These are phyloP conservation scores for Fusarium foetens DNA, from an alignment of 2,329 filamentous ascomycete species.

Conservation along the genomic window DNA sequence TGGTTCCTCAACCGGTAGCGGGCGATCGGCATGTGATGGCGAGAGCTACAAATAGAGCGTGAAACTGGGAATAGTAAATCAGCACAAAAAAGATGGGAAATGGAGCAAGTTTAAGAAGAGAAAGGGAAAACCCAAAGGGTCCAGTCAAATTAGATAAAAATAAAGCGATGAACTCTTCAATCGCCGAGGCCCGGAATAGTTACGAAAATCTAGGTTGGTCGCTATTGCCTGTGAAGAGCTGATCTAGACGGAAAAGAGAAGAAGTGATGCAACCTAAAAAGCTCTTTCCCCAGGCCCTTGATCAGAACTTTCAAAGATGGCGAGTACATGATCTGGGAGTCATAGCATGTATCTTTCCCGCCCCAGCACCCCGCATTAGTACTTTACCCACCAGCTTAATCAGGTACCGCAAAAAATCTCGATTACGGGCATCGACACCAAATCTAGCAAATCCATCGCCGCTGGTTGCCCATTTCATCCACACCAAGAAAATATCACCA, in stretches of 20 bases:
- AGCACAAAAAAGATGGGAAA: slow-evolving; percentile 6
- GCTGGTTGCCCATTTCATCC: slow-evolving; percentile 39
- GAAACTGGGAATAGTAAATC: slow-evolving; percentile 12
- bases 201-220: slow-evolving; percentile 7
- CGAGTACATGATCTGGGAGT: slow-evolving; percentile 24
- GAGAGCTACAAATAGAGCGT: slow-evolving; percentile 10
- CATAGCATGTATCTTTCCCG: slow-evolving; percentile 15
- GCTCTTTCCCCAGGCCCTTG: slow-evolving; percentile 4
- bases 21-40: slow-evolving; percentile 39
- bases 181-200: slow-evolving; percentile 28
- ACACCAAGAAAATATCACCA: slow-evolving; percentile 37
- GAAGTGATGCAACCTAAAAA: slow-evolving; percentile 29
- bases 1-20: slow-evolving; percentile 27
- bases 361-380: slow-evolving; percentile 8
- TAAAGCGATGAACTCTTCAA: slow-evolving; percentile 13
- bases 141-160: background rate
- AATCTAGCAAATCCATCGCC: slow-evolving; percentile 39
- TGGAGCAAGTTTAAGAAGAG: slow-evolving; percentile 10
- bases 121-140: background rate
- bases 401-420: slow-evolving; percentile 43
- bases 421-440: slow-evolving; percentile 41
- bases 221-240: slow-evolving; percentile 27
- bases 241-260: slow-evolving; percentile 27
- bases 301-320: slow-evolving; percentile 34
- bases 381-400: slow-evolving; percentile 27